These are phyloP conservation scores for Phycomyces nitens DNA, from an alignment of 192 early-diverging fungal species.

Conservation along the genomic window DNA sequence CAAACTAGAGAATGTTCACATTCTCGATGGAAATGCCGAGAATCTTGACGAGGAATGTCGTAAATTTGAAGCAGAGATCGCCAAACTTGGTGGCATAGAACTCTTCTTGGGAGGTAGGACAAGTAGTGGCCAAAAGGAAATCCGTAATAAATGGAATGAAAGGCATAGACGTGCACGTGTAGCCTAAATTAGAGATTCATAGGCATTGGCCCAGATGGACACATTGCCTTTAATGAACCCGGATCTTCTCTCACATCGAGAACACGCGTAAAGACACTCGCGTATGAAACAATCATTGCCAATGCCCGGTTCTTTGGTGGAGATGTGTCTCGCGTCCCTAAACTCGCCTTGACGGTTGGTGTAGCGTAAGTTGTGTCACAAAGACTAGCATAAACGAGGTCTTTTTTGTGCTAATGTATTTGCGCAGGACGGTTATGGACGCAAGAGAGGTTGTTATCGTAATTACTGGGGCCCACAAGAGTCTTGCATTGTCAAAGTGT, in stretches of 20 bases:
- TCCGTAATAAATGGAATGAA: not conserved
- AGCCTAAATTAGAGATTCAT: not conserved
- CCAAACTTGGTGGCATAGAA: constrained; percentile 78
- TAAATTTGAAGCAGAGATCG: constrained; percentile 77
- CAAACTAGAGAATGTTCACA: constrained; percentile 76
- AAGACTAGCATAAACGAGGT: not conserved
- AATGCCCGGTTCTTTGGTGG: constrained; percentile 86
- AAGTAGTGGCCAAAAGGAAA: not conserved
- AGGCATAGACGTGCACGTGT: not conserved
- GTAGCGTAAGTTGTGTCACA: constrained; percentile 54
- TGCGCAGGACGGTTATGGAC: constrained; percentile 77
- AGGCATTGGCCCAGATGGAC: constrained; percentile 83
- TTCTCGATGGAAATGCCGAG: constrained; percentile 80
- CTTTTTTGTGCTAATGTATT: not conserved
- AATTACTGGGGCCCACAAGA: constrained; percentile 86
- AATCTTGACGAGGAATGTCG: constrained; percentile 80
- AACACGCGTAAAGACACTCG: constrained; percentile 83
- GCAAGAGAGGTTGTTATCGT: constrained; percentile 80
- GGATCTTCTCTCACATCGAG: constrained; percentile 78
- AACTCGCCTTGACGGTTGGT: constrained; percentile 84
- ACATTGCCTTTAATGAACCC: constrained; percentile 92
- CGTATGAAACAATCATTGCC: constrained; percentile 86
- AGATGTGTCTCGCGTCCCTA: constrained; percentile 80
- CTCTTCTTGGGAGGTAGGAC: constrained; percentile 73
- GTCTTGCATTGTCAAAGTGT: constrained; percentile 28